Base-by-base conservation (phyloP, 345 rosid species). In the Excoecaria agallocha region DNA sequence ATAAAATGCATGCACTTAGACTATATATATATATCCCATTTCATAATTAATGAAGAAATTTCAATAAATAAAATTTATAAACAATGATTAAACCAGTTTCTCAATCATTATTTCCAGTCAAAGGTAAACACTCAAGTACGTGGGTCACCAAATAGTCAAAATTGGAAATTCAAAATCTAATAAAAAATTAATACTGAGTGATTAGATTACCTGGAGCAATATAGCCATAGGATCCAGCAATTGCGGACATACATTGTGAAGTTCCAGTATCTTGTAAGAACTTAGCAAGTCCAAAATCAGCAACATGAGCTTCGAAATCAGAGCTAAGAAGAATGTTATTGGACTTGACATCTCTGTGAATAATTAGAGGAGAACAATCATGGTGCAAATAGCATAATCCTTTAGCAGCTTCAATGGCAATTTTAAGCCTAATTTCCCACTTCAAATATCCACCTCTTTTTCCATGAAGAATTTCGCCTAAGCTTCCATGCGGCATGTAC, bases 331-430 rank as follows among this genome's bases (percentile, higher is more conserved):
- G 75, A 15, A 90, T 88, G 39, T 90, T 90, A 73, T 87, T 90
- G 11, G 95, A 90, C 76, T 90, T 90, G n/a, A 90, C 94, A 12
- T 90, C 94, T 20, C 94, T 76, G 24, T 90, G 94, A 38, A 90
- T 80, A 56, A 90, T 88, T 37, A 86, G 59, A 0, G 95, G 95
- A 2, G 87, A 85, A 57, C 95, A 90, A 66, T 90, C 95, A 13
- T 90, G 95, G 82, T 90, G 95, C 66, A 90, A 84, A 73, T 90
- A 90, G 71, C 95, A 85, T 0, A 90, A 66, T n/a, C 92, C 95
- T 79, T 82, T 88, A 2, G 95, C 95, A 9, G 95, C 90, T 80
- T 90, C 92, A 38, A 80, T 77, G 2, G 92, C 91, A 16, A 88
- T 86, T 82, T 85, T 87, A 76, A 84, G 77, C 84, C 95, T 87